phyloP scores from a whole-genome alignment of 1,139 yeast genomes.

The Lodderomyces theae region DNA sequence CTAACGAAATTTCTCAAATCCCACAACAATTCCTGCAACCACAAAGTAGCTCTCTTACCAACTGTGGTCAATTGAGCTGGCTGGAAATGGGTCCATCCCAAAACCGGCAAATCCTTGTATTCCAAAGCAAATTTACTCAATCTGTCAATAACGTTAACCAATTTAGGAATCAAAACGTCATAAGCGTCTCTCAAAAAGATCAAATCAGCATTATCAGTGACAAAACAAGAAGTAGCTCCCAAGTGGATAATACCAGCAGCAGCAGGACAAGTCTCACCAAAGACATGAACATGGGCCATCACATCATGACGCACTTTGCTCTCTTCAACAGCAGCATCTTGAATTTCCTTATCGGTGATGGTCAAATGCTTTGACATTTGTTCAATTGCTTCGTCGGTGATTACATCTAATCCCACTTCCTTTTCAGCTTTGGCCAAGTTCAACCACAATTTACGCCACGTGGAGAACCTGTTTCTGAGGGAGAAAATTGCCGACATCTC shows the following conservation, averaged over 20 bases:
- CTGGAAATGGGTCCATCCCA: conserved; percentile 99
- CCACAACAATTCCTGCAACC: conserved; percentile 98
- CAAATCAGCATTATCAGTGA: conserved; percentile 96
- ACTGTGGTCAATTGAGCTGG: conserved; percentile 99
- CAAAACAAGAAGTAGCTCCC: conserved; percentile 98
- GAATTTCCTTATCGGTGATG: conserved; percentile 91
- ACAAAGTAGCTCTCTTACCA: conserved; percentile 95
- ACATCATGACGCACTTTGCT: conserved; percentile 99
- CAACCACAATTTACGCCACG: conserved; percentile 98
- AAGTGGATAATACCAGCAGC: conserved; percentile 98
- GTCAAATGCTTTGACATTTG: conserved; percentile 75
- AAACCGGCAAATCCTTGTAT: conserved; percentile 92
- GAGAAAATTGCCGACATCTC: conserved; percentile 96
- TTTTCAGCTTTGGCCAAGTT: conserved; percentile 95
- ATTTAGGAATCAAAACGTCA: conserved; percentile 87
- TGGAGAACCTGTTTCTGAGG: conserved; percentile 87
- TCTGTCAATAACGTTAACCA: conserved; percentile 93
- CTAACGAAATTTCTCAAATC: conserved; percentile 93
- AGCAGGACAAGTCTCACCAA: conserved; percentile 87
- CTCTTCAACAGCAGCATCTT: conserved; percentile 85
- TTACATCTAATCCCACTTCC: conserved; percentile 78
- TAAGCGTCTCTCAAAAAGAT: conserved; percentile 95
- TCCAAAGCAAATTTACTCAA: conserved; percentile 82
- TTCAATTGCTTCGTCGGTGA: conserved; percentile 86
- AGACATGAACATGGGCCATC: conserved; percentile 98